phyloP scores from a whole-genome alignment of 1,284 basidiomycete species.

The Microbotryomycetes sp. region DNA sequence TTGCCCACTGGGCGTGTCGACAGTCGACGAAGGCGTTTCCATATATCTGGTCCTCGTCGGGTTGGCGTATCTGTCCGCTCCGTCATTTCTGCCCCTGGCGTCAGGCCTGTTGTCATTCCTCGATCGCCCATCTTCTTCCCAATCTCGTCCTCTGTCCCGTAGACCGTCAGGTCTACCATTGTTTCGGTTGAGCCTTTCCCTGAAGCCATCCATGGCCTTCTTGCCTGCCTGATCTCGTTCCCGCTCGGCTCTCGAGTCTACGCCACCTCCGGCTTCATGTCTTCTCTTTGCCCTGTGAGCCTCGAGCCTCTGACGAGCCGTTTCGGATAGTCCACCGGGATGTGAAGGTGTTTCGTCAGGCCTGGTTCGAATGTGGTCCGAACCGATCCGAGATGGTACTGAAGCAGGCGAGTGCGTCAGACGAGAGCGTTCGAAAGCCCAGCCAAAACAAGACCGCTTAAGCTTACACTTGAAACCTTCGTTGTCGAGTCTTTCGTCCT shows the following conservation, averaged over 20 bases:
- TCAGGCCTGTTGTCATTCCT: constrained; percentile 13
- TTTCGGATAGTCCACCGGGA: constrained; percentile 73
- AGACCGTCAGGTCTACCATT: not conserved
- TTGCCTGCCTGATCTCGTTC: constrained; percentile 17
- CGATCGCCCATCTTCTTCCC: constrained; percentile 5
- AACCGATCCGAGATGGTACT: constrained; percentile 25
- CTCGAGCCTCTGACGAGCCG: constrained; percentile 62
- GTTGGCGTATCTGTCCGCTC: constrained; percentile 11
- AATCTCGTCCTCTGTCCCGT: constrained; percentile 3
- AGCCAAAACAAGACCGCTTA: not conserved
- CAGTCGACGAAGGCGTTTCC: constrained; percentile 25
- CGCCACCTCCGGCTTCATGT: constrained; percentile 9
- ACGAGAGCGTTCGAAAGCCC: not conserved
- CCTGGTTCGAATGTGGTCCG: constrained; percentile 55
- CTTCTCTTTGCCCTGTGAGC: constrained; percentile 52
- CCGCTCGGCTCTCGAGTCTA: constrained; percentile 26
- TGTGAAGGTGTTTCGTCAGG: constrained; percentile 91
- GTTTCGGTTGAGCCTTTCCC: constrained; percentile 35
- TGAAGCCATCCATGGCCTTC: constrained; percentile 33
- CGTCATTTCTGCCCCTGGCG: constrained; percentile 6
- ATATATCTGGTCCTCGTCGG: constrained; percentile 12
- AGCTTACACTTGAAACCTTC: constrained; percentile 69
- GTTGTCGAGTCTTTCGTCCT: constrained; percentile 46
- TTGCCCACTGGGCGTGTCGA: constrained; percentile 20
- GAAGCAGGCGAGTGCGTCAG: not conserved